phyloP scores from a whole-genome alignment of 495 filamentous ascomycete genomes.

The Friedmanniomyces endolithicus region DNA sequence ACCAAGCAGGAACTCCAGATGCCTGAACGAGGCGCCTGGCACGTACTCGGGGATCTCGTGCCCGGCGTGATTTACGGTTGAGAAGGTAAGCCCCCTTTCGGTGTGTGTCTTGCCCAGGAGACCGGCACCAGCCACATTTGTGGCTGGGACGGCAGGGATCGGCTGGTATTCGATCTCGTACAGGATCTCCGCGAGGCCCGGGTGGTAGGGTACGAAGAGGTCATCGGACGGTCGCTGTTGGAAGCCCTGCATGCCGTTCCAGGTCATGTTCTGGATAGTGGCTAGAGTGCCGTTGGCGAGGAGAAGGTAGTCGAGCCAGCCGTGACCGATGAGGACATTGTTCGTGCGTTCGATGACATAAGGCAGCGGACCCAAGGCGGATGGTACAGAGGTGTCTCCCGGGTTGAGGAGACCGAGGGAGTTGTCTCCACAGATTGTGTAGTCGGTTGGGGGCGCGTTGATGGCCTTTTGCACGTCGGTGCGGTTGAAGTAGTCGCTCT shows the following conservation, averaged over 20 bases:
- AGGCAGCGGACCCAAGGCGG: constrained; percentile 31
- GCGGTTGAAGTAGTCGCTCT: constrained; percentile 44
- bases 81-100: constrained; percentile 59
- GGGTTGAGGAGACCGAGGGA: constrained; percentile 6
- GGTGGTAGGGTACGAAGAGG: constrained; percentile 55
- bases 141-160: constrained; percentile 16
- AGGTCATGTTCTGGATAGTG: constrained; percentile 74
- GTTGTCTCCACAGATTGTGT: constrained; percentile 14
- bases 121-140: constrained; percentile 40
- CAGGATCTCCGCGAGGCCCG: constrained; percentile 17
- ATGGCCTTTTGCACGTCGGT: constrained; percentile 46
- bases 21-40: constrained; percentile 39
- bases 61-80: constrained; percentile 45
- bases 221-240: constrained; percentile 37
- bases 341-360: constrained; percentile 56
- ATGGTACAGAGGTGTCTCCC: constrained; percentile 8
- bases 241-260: constrained; percentile 61
- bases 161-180: constrained; percentile 12
- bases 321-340: constrained; percentile 57
- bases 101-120: constrained; percentile 48
- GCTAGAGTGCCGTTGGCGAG: constrained; percentile 55
- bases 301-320: constrained; percentile 48
- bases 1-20: constrained; percentile 26
- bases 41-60: constrained; percentile 57
- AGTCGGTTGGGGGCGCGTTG: constrained; percentile 37